A percentile compares a stretch with the other conserved stretches of the same genome.
Conservation (phyloP, 2,329 filamentous ascomycete species). For the Dactylellina parvicollis region DNA sequence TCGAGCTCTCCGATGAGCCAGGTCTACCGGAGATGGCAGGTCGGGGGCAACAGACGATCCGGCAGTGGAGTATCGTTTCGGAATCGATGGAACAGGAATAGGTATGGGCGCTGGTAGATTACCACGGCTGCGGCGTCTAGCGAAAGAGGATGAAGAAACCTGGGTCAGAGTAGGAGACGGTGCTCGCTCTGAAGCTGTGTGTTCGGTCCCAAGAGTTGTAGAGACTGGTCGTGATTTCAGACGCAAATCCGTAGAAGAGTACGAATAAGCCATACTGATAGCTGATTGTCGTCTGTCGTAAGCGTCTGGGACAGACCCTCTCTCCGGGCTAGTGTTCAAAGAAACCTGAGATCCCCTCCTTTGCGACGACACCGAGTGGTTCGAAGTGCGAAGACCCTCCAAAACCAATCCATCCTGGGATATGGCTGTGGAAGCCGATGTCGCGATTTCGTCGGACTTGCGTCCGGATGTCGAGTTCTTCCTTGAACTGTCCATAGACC, state of each 20-base stretch:
- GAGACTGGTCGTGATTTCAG: slow-evolving; percentile 42
- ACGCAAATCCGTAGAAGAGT: slow-evolving; percentile 44
- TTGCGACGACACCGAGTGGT: slow-evolving; percentile 28
- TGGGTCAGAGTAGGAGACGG: slow-evolving; percentile 50
- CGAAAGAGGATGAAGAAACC: slow-evolving; percentile 38
- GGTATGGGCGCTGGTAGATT: slow-evolving; percentile 43
- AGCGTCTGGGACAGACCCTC: slow-evolving; percentile 30
- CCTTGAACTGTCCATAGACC: slow-evolving; percentile 44
- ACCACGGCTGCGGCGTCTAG: slow-evolving; percentile 37
- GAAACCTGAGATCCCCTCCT: slow-evolving; percentile 44
- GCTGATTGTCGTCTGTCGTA: slow-evolving; percentile 31
- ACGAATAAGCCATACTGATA: slow-evolving; percentile 39
- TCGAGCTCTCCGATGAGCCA: slow-evolving; percentile 42
- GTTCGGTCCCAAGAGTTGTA: slow-evolving; percentile 44
- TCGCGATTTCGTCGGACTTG: slow-evolving; percentile 49
- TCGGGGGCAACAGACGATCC: slow-evolving; percentile 38
- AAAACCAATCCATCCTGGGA: slow-evolving; percentile 48
- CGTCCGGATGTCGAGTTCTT: slow-evolving; percentile 39
- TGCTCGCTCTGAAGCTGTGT: slow-evolving; percentile 40
- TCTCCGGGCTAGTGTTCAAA: slow-evolving; percentile 47
- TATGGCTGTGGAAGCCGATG: slow-evolving; percentile 42
- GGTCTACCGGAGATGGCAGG: slow-evolving; percentile 39
- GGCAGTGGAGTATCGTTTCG: slow-evolving; percentile 45
- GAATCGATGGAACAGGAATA: slow-evolving; percentile 52
- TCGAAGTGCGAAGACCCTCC: slow-evolving; percentile 48